These are phyloP conservation scores for Chrysophaeum taylorii DNA, from an alignment of 352 stramenopile species.

Conservation along the genomic window DNA sequence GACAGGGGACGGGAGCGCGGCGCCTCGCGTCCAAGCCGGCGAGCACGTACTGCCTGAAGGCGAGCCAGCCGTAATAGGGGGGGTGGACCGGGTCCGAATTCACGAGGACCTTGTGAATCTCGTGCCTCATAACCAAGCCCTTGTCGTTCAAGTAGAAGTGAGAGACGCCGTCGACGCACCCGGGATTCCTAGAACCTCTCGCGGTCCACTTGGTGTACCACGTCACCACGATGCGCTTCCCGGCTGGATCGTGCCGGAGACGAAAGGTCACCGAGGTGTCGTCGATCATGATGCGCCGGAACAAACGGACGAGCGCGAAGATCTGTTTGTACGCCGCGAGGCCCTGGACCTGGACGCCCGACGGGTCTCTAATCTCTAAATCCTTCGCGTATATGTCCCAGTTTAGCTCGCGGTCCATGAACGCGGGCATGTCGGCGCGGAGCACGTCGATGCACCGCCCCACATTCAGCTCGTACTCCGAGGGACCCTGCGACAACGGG, in stretches of 20 bases:
- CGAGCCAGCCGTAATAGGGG: slow-evolving; percentile 1
- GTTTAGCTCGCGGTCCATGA: neutral
- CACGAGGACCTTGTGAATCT: neutral
- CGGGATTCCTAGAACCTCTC: neutral
- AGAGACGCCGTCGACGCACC: neutral
- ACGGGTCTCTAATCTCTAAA: neutral
- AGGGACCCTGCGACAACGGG: too few species aligned
- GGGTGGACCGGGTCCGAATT: neutral
- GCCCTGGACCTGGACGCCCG: neutral
- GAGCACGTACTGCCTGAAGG: neutral
- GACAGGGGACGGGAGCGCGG: neutral
- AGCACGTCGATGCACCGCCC: slow-evolving; percentile 2
- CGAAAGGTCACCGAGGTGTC: neutral
- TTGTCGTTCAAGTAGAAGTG: slow-evolving; percentile 1
- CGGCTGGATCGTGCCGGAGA: neutral
- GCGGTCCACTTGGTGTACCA: slow-evolving; percentile 3
- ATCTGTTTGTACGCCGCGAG: neutral
- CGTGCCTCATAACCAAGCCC: neutral
- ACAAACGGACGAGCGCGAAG: neutral
- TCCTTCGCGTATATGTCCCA: neutral
- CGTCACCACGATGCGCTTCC: neutral
- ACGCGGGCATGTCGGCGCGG: neutral
- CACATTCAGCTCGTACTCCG: slow-evolving; percentile 9
- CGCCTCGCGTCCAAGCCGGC: neutral
- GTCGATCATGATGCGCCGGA: slow-evolving; percentile 8